Evolutionary conservation across 1,284 basidiomycete species (phyloP), one percentile per base, ranked within the genome.

Genomic region (Rhodotorula sp.): DNA sequence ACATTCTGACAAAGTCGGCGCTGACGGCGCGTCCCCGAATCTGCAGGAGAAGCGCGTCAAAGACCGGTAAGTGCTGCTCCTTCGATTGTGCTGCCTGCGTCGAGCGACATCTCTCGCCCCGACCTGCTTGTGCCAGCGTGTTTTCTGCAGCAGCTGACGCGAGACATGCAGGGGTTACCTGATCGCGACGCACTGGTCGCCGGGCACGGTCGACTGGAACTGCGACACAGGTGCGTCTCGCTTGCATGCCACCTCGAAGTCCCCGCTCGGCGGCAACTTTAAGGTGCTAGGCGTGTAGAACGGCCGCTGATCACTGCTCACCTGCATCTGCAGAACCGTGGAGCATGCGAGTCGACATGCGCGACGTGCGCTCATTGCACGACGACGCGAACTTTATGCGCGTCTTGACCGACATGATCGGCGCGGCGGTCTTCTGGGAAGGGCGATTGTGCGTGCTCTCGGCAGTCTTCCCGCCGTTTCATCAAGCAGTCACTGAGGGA

Each of bases 341-440:
- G 62, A 63, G 59, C 25, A 65, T 70, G 67, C 52, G 65, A 13
- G 66, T 67, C 56, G 68, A 70, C 63, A 64, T 67, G 58, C 54
- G 73, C 2, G 74, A 75, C 61, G 70, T 76, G n/a, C 55, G 50
- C 45, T 71, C 70, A 27, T 53, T 78, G 42, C 65, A 67, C 25
- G 34, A 58, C 49, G 71, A 66, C 57, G 34, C 48, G 13, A 68
- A 69, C 27, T 77, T 74, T 42, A 66, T 67, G 25, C 59, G 73
- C 16, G 64, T 69, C 12, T 27, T 74, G 61, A 68, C 66, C 25
- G 67, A 76, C 25, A 76, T 75, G 74, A 71, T 75, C 8, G 74
- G 76, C 19, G 68, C 73, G 13, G 68, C 73, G 67, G 79, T 81
- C 74, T 80, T 80, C 77, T 81, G 81, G 71, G 78, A 81, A 41